Evolutionary conservation across 495 filamentous ascomycete genomes (phyloP), one percentile per base, ranked within the genome.

Genomic region (Xylaria sp.): DNA sequence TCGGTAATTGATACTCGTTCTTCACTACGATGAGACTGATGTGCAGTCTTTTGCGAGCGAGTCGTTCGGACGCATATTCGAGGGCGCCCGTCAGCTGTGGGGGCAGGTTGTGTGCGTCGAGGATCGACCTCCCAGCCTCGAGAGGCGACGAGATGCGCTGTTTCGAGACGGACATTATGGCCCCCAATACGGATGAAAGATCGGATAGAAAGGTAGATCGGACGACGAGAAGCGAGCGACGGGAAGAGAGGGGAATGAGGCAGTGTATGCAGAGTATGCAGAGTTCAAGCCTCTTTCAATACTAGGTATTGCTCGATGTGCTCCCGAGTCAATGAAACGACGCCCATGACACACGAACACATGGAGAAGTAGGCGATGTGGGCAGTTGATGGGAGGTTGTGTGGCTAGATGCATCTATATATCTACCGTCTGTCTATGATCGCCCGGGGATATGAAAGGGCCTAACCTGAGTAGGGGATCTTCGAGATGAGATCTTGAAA

Each of bases 121-220:
- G 79, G 53, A 88, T 78, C 46, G 85, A 86, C 0, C 76, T 74
- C 7, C 85, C 85, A 21, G 86, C 86, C 71, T 87, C 87, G 48
- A 88, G 81, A n/a, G 87, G 86, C 48, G 84, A 81, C 0, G 87
- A 88, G 71, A 88, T 88, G 64, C 78, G 79, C 48, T 80, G 79
- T 78, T 84, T 87, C 58, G 71, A 70, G 61, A 85, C 68, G 63
- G 77, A 76, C 76, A 83, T 76, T 26, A 46, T 44, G 71, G 71
- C 46, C 24, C n/a, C 63, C 1, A 12, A 67, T n/a, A 55, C n/a
- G 43, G 35, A 43, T 14, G 41, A 19, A 41, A 17, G 26, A n/a
- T 31, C 8, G 33, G 58, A 58, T 29, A 61, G 33, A 50, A 66
- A 52, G 24, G 61, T 31, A 59, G 29, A 52, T 40, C 43, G 37